phyloP scores from a whole-genome alignment of 768 basidiomycete species.

The Botryobasidium botryosum region DNA sequence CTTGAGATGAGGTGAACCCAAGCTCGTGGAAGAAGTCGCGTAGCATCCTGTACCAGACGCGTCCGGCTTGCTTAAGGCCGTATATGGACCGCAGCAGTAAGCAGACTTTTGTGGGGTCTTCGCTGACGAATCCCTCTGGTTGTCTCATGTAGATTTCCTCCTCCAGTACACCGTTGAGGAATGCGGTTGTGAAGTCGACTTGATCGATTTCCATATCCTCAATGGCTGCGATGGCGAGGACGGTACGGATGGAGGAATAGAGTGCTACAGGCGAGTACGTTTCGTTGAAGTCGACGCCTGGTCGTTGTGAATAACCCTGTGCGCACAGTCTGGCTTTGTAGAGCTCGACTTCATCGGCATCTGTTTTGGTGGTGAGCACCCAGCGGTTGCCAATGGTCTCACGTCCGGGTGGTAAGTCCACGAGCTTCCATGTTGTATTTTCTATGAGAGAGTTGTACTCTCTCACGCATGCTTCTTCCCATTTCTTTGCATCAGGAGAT shows the following conservation, averaged over 20 bases:
- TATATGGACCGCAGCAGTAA: slow-evolving; percentile 19
- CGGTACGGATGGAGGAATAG: not conserved
- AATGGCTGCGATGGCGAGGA: slow-evolving; percentile 4
- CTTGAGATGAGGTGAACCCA: slow-evolving; percentile 19
- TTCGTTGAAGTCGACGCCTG: slow-evolving; percentile 16
- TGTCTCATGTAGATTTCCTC: slow-evolving; percentile 11
- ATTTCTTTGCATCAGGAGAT: too few relatives aligned
- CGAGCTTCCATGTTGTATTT: slow-evolving; percentile 11
- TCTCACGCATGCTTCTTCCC: not conserved
- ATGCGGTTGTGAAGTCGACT: slow-evolving; percentile 9
- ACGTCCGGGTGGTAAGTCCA: slow-evolving; percentile 7
- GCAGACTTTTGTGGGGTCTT: slow-evolving; percentile 11
- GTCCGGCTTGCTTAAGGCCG: slow-evolving; percentile 23
- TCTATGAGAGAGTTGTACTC: slow-evolving; percentile 1
- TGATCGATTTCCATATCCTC: slow-evolving; percentile 8
- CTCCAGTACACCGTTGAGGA: slow-evolving; percentile 10
- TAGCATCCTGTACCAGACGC: slow-evolving; percentile 21
- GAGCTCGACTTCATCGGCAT: slow-evolving; percentile 11
- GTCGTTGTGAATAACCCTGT: slow-evolving; percentile 16
- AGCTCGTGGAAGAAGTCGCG: slow-evolving; percentile 17
- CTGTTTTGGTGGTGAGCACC: slow-evolving; percentile 16
- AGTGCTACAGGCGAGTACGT: slow-evolving; percentile 11
- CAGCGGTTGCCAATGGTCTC: slow-evolving; percentile 14
- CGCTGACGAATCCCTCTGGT: slow-evolving; percentile 5
- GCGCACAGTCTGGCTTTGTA: slow-evolving; percentile 18